These are phyloP conservation scores for Amanita phalloides DNA, from an alignment of 768 basidiomycete species.

Conservation along the genomic window DNA sequence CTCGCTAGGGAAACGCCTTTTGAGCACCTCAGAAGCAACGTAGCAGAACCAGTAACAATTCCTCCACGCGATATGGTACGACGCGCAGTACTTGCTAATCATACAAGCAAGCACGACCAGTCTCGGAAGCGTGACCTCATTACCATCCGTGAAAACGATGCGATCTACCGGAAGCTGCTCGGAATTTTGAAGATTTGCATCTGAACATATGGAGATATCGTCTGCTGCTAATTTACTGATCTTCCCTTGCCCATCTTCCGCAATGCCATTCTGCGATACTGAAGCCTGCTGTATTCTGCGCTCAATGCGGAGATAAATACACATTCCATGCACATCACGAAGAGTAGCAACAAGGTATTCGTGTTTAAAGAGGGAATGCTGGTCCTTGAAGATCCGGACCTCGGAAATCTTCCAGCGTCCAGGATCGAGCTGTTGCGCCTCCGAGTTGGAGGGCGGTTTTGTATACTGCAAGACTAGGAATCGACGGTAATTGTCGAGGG, in stretches of 20 bases:
- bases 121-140: not conserved
- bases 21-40: not conserved
- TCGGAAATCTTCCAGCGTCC: not conserved
- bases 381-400: not conserved
- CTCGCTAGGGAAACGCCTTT: not conserved
- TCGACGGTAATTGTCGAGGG: not conserved
- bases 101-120: not conserved
- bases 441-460: not conserved
- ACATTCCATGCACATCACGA: not conserved
- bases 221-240: no score
- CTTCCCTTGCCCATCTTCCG: no score
- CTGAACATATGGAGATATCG: no score
- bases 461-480: not conserved
- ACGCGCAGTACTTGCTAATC: not conserved
- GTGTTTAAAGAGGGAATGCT: not conserved
- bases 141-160: no score
- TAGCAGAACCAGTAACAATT: not conserved
- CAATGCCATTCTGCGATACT: no score
- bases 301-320: not conserved
- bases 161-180: no score
- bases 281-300: no score
- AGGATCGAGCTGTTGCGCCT: not conserved
- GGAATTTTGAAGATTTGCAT: no score
- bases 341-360: not conserved
- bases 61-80: not conserved